Evolutionary conservation across 257 asterid genomes (phyloP).

Genomic region (Fraxinus pennsylvanica): DNA sequence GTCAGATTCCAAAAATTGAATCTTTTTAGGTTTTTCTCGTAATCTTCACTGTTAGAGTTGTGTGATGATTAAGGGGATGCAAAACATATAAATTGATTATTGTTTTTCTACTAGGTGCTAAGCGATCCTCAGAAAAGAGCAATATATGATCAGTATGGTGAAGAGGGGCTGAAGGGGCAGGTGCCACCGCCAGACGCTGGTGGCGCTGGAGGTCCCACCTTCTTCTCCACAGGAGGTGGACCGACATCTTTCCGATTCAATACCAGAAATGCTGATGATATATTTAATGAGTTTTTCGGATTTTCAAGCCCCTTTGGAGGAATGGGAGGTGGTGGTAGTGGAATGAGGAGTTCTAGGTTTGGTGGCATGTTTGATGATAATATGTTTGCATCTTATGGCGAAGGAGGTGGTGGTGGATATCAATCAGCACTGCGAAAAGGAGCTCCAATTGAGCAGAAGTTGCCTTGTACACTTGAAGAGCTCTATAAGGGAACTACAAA

Average conservation of each 20-base stretch:
- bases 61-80: not conserved
- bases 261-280: slow-evolving; percentile 50
- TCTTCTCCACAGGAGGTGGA: slow-evolving; percentile 41
- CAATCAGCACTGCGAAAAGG: slow-evolving; percentile 30
- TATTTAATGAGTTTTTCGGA: slow-evolving; percentile 50
- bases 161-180: slow-evolving; percentile 50
- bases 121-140: slow-evolving; percentile 22
- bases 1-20: not conserved
- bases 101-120: slow-evolving; percentile 17
- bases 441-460: slow-evolving; percentile 33
- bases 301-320: slow-evolving; percentile 39
- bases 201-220: slow-evolving; percentile 33
- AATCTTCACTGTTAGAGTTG: not conserved
- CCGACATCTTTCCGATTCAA: slow-evolving; percentile 36
- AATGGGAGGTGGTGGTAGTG: slow-evolving; percentile 30
- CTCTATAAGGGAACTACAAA: slow-evolving; percentile 46
- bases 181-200: slow-evolving; percentile 46
- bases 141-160: slow-evolving; percentile 35
- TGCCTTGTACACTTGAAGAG: slow-evolving; percentile 49
- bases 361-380: slow-evolving; percentile 38
- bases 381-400: slow-evolving; percentile 49
- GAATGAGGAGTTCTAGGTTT: slow-evolving; percentile 31
- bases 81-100: not conserved
- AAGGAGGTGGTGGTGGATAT: slow-evolving; percentile 33
- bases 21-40: not conserved